Conservation (phyloP, 495 filamentous ascomycete genomes). For the Hyaloscypha hepaticicola region DNA sequence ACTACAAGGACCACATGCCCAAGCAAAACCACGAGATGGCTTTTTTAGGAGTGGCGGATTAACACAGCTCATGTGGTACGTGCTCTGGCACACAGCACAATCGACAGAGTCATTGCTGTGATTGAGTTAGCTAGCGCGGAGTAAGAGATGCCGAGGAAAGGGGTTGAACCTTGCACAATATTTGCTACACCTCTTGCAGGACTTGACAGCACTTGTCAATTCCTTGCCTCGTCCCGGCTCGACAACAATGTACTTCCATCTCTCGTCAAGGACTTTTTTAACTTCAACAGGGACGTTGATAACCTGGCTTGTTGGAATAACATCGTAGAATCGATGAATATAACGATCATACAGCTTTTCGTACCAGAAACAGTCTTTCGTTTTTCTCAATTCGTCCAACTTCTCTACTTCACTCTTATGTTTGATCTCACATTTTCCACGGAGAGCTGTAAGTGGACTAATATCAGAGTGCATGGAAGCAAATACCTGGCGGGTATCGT, state of each 20-base stretch:
- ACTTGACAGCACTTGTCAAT: slow-evolving; percentile 92
- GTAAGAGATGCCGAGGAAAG: slow-evolving; percentile 15
- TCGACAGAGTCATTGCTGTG: slow-evolving; percentile 89
- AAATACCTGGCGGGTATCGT: slow-evolving; percentile 85
- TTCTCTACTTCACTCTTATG: slow-evolving; percentile 85
- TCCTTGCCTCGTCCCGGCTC: slow-evolving; percentile 92
- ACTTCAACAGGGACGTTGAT: slow-evolving; percentile 95
- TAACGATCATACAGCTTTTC: slow-evolving; percentile 98
- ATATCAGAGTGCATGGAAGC: slow-evolving; percentile 98
- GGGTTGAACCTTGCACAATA: slow-evolving; percentile 83
- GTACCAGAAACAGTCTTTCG: slow-evolving; percentile 88
- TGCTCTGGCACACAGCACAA: slow-evolving; percentile 90
- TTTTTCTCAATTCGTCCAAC: slow-evolving; percentile 79
- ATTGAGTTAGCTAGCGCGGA: slow-evolving; percentile 31
- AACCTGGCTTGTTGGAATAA: slow-evolving; percentile 86
- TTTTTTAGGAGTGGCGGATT: slow-evolving; percentile 91
- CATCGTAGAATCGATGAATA: slow-evolving; percentile 95
- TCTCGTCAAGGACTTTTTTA: slow-evolving; percentile 90
- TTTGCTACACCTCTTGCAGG: slow-evolving; percentile 83
- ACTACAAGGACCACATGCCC: slow-evolving; percentile 95
- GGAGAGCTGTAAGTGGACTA: slow-evolving; percentile 85
- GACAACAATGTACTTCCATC: slow-evolving; percentile 93
- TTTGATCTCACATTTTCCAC: slow-evolving; percentile 85
- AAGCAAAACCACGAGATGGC: slow-evolving; percentile 95
- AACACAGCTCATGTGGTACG: slow-evolving; percentile 99